phyloP scores from a whole-genome alignment of 2,329 filamentous ascomycete genomes.

The Myriosclerotinia curreyana region DNA sequence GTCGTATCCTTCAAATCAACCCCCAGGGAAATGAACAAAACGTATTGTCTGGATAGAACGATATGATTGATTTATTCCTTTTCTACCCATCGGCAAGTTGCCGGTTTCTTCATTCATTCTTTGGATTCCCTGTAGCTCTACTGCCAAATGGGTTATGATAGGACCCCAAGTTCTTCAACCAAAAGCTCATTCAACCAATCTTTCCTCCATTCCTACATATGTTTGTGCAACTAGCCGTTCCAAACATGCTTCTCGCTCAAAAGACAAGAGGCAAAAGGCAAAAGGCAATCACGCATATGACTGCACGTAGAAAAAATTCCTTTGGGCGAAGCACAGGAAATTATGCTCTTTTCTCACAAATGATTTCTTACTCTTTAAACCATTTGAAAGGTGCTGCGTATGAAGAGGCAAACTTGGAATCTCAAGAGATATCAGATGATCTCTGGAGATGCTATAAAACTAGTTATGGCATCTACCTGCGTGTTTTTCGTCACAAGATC shows the following conservation, averaged over 20 bases:
- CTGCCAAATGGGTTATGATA: neutral
- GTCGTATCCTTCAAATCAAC: no score
- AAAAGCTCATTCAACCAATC: neutral
- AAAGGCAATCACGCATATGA: neutral
- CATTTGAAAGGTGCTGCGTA: neutral
- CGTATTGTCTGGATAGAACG: neutral
- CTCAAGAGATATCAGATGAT: neutral
- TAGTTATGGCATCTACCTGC: neutral
- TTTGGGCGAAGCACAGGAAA: neutral
- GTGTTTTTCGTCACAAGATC: neutral
- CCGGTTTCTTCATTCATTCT: slow-evolving; percentile 6
- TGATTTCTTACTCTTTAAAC: neutral
- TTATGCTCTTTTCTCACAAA: neutral
- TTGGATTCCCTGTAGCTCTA: neutral
- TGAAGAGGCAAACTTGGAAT: neutral
- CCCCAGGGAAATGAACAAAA: neutral
- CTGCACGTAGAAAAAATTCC: neutral
- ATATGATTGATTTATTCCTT: neutral
- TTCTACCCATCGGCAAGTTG: slow-evolving; percentile 10
- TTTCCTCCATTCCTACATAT: neutral
- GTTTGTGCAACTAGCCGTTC: slow-evolving; percentile 5
- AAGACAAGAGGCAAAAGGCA: no score
- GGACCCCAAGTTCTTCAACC: neutral
- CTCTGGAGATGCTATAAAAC: neutral
- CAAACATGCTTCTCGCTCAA: neutral